A percentile compares a stretch with the other conserved stretches of the same genome.
phyloP scores from a whole-genome alignment of 176 grass and related monocot genomes.

The Ampelocalamus luodianensis region DNA sequence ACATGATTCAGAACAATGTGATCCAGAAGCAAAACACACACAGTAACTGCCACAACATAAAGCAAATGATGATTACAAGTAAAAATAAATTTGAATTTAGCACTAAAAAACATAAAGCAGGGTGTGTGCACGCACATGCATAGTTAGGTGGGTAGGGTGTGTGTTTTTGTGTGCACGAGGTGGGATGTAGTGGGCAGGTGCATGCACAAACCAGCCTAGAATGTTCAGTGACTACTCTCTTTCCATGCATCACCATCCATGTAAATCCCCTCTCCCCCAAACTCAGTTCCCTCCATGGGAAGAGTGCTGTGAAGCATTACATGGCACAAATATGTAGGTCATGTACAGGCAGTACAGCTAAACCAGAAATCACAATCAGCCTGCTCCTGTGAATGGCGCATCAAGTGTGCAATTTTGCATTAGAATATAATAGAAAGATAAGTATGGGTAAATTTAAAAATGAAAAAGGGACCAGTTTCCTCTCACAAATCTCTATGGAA shows the following conservation, averaged over 20 bases:
- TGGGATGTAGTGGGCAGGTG: background rate
- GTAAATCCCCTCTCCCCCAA: background rate
- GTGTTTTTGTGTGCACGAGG: background rate
- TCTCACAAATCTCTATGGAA: background rate
- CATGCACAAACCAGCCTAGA: constrained; percentile 17
- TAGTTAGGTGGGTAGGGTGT: background rate
- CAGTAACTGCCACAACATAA: constrained; percentile 56
- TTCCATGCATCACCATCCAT: constrained; percentile 11
- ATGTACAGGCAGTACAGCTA: background rate
- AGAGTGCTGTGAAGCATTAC: background rate
- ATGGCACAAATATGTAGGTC: constrained; percentile 5
- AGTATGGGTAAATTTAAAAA: background rate
- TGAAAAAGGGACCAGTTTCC: background rate
- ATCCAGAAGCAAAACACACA: constrained; percentile 63
- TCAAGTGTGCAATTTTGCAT: background rate
- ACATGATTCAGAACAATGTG: constrained; percentile 60
- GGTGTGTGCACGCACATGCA: background rate
- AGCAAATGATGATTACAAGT: constrained; percentile 20
- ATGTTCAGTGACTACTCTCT: background rate
- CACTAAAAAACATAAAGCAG: constrained; percentile 19
- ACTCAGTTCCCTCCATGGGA: background rate
- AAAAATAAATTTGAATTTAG: constrained; percentile 15
- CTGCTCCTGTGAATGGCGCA: background rate
- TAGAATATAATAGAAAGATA: background rate
- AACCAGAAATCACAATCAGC: background rate